Evolutionary conservation across 306 rosid species (phyloP).

Genomic region (Malus fusca): DNA sequence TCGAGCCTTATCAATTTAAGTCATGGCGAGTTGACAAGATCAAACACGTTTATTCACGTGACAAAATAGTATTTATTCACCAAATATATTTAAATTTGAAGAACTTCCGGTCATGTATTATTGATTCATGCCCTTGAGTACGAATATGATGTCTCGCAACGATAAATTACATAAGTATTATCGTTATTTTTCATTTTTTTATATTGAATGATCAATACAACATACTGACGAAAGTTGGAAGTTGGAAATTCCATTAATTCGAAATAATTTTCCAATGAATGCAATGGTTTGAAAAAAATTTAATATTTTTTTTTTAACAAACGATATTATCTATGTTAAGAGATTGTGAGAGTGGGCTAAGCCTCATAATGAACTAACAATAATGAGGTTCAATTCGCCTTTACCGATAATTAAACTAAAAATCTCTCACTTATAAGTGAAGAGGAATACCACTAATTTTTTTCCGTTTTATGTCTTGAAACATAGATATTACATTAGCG

Average conservation of each 20-base stretch:
- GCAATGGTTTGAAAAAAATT: not conserved
- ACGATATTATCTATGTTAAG: too few relatives aligned
- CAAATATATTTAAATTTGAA: not conserved
- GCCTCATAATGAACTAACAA: too few relatives aligned
- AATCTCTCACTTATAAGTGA: too few relatives aligned
- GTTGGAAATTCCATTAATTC: not conserved
- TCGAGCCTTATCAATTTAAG: not conserved
- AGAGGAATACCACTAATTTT: too few relatives aligned
- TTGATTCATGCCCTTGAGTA: not conserved
- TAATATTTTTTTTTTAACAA: too few relatives aligned
- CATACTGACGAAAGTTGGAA: too few relatives aligned
- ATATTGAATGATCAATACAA: not conserved
- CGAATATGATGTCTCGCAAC: not conserved
- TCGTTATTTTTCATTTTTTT: not conserved
- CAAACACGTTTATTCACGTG: too few relatives aligned
- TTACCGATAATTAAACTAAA: too few relatives aligned
- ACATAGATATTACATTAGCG: not conserved
- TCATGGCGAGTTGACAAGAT: not conserved
- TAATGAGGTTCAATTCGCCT: too few relatives aligned
- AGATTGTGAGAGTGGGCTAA: too few relatives aligned
- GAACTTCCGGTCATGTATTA: too few relatives aligned
- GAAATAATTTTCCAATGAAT: not conserved
- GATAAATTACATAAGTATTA: not conserved
- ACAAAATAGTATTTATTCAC: too few relatives aligned
- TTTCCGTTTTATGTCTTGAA: not conserved